Percentiles rank a stretch among this genome's conserved stretches.
phyloP scores from a whole-genome alignment of 2,329 filamentous ascomycete genomes.

The Exophiala alcalophila region DNA sequence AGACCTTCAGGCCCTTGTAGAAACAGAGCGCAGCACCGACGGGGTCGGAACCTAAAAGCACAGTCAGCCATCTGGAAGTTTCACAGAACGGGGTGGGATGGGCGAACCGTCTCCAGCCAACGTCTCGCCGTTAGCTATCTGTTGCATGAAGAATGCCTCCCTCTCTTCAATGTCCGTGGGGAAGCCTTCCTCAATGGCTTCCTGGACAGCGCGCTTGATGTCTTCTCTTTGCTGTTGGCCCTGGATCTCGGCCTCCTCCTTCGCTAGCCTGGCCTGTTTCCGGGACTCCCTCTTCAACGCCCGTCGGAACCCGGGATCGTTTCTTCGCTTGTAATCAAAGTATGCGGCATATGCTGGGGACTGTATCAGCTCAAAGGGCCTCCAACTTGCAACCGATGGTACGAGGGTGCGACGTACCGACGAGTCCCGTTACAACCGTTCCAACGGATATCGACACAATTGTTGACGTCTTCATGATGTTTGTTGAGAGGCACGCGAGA shows the following conservation, averaged over 20 bases:
- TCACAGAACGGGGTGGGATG: background rate
- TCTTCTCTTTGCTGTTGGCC: conserved; percentile 54
- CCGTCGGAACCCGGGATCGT: conserved; percentile 62
- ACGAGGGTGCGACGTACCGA: conserved; percentile 51
- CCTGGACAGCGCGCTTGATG: conserved; percentile 72
- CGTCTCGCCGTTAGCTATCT: conserved; percentile 83
- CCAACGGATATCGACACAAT: conserved; percentile 58
- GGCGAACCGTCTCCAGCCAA: conserved; percentile 75
- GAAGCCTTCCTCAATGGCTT: conserved; percentile 88
- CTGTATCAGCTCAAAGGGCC: conserved; percentile 9
- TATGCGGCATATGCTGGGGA: conserved; percentile 61
- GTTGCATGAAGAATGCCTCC: conserved; percentile 94
- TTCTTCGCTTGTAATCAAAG: conserved; percentile 64
- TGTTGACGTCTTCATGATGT: conserved; percentile 48
- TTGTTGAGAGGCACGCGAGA: background rate
- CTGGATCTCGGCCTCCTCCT: conserved; percentile 48
- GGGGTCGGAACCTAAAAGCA: conserved; percentile 38
- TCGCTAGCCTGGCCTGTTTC: conserved; percentile 45
- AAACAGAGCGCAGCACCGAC: conserved; percentile 90
- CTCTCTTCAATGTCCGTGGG: conserved; percentile 86
- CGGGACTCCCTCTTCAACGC: conserved; percentile 52
- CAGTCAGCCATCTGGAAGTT: conserved; percentile 17
- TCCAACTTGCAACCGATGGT: background rate
- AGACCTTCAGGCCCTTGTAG: conserved; percentile 98
- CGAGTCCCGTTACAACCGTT: conserved; percentile 56